phyloP scores from a whole-genome alignment of 1,284 basidiomycete genomes.

The Cryptococcus sp. region DNA sequence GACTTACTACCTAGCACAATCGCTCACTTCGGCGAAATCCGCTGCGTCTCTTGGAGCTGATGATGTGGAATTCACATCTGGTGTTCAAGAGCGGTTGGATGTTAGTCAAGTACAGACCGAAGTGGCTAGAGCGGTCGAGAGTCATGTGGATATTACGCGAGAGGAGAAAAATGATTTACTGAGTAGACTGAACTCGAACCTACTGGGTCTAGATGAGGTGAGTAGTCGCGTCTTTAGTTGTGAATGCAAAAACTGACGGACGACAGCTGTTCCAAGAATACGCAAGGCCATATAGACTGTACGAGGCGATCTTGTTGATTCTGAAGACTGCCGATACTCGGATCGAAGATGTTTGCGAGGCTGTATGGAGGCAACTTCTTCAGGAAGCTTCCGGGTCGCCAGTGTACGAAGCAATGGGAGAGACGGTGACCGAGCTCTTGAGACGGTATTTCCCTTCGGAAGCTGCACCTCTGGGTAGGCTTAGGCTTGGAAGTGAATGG shows the following conservation, averaged over 20 bases:
- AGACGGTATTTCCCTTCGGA: constrained; percentile 86
- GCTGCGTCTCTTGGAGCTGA: constrained; percentile 67
- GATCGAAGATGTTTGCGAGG: constrained; percentile 71
- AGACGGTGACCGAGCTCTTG: constrained; percentile 63
- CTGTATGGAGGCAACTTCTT: constrained; percentile 86
- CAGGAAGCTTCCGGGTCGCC: constrained; percentile 43
- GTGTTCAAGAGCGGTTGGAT: constrained; percentile 92
- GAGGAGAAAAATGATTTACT: constrained; percentile 59
- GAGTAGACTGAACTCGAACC: constrained; percentile 54
- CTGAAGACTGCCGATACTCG: constrained; percentile 89
- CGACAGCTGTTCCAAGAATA: constrained; percentile 78
- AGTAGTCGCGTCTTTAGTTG: constrained; percentile 6
- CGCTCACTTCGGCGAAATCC: constrained; percentile 92
- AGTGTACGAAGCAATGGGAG: constrained; percentile 15
- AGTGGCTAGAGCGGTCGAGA: constrained; percentile 52
- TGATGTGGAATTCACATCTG: constrained; percentile 86
- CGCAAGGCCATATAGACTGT: constrained; percentile 79
- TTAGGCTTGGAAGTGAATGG: constrained; percentile 29
- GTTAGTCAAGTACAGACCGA: constrained; percentile 95
- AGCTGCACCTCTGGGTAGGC: constrained; percentile 79
- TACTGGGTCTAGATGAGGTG: constrained; percentile 53
- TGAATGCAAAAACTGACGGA: background rate
- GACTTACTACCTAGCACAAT: constrained; percentile 84
- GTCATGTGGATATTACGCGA: constrained; percentile 42
- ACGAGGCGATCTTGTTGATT: constrained; percentile 81